Percentiles rank a stretch among this genome's conserved stretches.
Conservation (phyloP, 768 basidiomycete genomes). For the Pleurotus cornucopiae region DNA sequence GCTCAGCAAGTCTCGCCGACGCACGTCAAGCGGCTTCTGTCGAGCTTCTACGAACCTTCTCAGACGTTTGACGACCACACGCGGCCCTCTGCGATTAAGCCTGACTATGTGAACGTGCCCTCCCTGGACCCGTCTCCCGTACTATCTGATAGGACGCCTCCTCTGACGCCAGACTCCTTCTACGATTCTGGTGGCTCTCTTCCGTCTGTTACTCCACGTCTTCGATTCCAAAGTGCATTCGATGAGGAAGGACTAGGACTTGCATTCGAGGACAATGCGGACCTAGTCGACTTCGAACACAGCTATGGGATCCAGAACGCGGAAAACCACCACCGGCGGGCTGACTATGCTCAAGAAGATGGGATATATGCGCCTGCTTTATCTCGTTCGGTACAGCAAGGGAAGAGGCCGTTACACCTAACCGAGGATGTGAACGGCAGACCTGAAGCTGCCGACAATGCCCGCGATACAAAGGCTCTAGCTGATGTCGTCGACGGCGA, state of each 20-base stretch:
- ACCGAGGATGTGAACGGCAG: constrained; percentile 16
- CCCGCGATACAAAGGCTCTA: not conserved
- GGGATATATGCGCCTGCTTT: constrained; percentile 5
- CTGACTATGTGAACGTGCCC: not conserved
- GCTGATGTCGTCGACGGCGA: constrained; percentile 19
- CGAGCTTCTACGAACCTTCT: constrained; percentile 4
- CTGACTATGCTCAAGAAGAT: not conserved
- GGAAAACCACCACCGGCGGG: not conserved
- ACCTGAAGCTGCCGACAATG: not conserved
- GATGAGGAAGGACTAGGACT: not conserved
- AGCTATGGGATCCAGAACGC: not conserved
- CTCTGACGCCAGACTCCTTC: constrained; percentile 2
- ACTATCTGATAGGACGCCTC: not conserved
- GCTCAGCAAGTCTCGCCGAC: constrained; percentile 1
- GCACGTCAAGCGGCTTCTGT: constrained; percentile 1
- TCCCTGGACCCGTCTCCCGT: not conserved
- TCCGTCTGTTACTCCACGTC: not conserved
- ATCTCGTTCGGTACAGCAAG: constrained; percentile 32
- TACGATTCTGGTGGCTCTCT: not conserved
- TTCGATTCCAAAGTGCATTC: not conserved
- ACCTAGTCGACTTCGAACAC: not conserved
- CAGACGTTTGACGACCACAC: not conserved
- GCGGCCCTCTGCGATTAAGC: not conserved
- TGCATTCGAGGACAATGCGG: not conserved
- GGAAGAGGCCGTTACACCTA: constrained; percentile 30